Conservation (phyloP, 2,329 filamentous ascomycete genomes). For the Monosporascus sp. region DNA sequence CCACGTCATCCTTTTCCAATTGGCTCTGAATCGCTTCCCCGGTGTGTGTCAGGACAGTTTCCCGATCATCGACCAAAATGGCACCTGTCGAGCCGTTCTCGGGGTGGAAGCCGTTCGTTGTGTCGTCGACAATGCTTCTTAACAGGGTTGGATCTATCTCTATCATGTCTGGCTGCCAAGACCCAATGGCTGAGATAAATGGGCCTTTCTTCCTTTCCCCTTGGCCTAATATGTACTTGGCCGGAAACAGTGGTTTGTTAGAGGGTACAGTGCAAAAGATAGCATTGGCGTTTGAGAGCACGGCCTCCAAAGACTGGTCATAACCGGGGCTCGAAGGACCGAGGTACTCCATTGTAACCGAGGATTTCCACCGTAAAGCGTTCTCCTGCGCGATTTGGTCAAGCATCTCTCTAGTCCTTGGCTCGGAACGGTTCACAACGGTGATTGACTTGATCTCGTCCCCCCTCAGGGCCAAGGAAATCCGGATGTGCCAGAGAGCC, state of each 20-base stretch:
- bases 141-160: constrained; percentile 61
- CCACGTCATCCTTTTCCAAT: constrained; percentile 51
- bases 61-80: constrained; percentile 50
- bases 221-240: constrained; percentile 38
- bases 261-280: constrained; percentile 63
- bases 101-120: constrained; percentile 57
- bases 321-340: constrained; percentile 31
- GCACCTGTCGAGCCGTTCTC: constrained; percentile 38
- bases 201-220: constrained; percentile 26
- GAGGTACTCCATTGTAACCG: constrained; percentile 18
- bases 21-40: constrained; percentile 63
- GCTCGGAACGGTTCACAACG: too few relatives aligned
- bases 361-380: constrained; percentile 30
- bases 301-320: constrained; percentile 43
- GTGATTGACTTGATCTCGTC: too few relatives aligned
- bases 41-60: constrained; percentile 56
- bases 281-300: constrained; percentile 49
- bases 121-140: constrained; percentile 42
- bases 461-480: too few relatives aligned
- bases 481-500: too few relatives aligned
- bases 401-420: constrained; percentile 42
- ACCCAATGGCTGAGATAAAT: constrained; percentile 48
- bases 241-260: constrained; percentile 52
- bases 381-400: constrained; percentile 23
- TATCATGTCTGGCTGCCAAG: constrained; percentile 56